A percentile compares a stretch with the other conserved stretches of the same genome.
These are phyloP conservation scores for Sechiopsis laciniata DNA, from an alignment of 306 rosid species.

Conservation along the genomic window DNA sequence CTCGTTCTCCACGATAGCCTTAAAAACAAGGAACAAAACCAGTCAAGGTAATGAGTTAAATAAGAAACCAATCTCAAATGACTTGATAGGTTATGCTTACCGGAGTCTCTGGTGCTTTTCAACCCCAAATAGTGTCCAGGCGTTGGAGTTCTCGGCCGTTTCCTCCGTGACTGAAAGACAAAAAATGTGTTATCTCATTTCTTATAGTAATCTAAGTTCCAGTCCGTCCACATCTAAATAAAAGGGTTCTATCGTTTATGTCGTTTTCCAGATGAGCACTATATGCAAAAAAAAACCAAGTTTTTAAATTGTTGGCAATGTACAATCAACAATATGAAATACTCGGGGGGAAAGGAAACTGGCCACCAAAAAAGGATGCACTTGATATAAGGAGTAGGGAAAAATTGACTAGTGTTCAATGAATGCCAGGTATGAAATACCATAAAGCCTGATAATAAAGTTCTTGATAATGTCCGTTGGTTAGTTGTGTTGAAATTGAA, in stretches of 20 bases:
- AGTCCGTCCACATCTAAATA: not conserved
- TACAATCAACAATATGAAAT: not conserved
- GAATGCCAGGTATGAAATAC: constrained; percentile 76
- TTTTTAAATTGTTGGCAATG: constrained; percentile 10
- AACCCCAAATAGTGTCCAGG: constrained; percentile 97
- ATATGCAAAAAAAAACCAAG: not conserved
- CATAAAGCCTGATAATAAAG: constrained; percentile 90
- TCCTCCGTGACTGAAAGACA: constrained; percentile 86
- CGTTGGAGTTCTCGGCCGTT: constrained; percentile 88
- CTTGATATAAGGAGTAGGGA: constrained; percentile 30
- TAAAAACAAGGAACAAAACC: constrained; percentile 21
- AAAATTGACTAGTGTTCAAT: constrained; percentile 37
- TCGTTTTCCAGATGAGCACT: not conserved
- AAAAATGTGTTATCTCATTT: constrained; percentile 29
- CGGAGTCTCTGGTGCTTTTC: constrained; percentile 77
- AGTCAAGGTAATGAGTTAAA: not conserved
- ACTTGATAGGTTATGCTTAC: constrained; percentile 32
- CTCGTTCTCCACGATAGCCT: constrained; percentile 56
- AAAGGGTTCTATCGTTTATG: not conserved
- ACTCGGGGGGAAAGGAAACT: constrained; percentile 13
- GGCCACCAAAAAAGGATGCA: constrained; percentile 28
- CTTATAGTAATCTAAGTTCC: not conserved
- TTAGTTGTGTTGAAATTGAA: constrained; percentile 84
- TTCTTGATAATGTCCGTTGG: constrained; percentile 96
- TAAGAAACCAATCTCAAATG: not conserved